Evolutionary conservation across 208 protist genomes (phyloP), one percentile per base, ranked within the genome.

Genomic region (Trypanosoma melophagium): DNA sequence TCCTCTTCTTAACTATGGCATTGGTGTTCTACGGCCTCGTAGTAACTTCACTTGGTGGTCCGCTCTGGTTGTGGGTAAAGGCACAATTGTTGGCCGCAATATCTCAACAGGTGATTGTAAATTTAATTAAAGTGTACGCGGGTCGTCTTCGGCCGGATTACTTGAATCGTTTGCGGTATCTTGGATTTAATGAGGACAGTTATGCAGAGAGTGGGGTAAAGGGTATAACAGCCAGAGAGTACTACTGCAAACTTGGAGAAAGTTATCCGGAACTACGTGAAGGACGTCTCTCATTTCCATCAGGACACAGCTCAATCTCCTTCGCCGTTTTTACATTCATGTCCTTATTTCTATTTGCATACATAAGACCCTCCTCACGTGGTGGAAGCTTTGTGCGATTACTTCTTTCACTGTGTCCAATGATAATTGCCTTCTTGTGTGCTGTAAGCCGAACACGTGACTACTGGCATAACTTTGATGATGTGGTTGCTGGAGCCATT

Each of bases 121-220:
- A 80, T 25, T 14, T 88, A 7, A 25, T 89, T 3, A 93, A 95
- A 69, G 25, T 95, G 13, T 88, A 86, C 62, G 90, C 91, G n/a
- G 95, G 96, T 10, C 79, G 96, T 12, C 86, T 96, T 22, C 83
- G 96, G 1, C 96, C 96, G 16, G 90, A 98, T 80, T 98, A 89
- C 72, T 62, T 92, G 9, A 67, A 59, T 17, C 83, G 88, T 9
- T 74, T 96, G 13, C 70, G 44, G 0, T 10, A 45, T n/a, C 76
- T 69, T 3, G 83, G 84, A 17, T 84, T 83, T 79, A 80, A 77
- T 24, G 69, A 74, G 38, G 41, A 90, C 16, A 67, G 51, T 42
- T 60, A 74, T 35, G 49, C 25, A 0, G 22, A 51, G 3, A 64
- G 31, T 41, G 19, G 21, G 10, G 40, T 40, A 24, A 61, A 22